Evolutionary conservation across 345 rosid genomes (phyloP).

Genomic region (Clarkia xantiana): DNA sequence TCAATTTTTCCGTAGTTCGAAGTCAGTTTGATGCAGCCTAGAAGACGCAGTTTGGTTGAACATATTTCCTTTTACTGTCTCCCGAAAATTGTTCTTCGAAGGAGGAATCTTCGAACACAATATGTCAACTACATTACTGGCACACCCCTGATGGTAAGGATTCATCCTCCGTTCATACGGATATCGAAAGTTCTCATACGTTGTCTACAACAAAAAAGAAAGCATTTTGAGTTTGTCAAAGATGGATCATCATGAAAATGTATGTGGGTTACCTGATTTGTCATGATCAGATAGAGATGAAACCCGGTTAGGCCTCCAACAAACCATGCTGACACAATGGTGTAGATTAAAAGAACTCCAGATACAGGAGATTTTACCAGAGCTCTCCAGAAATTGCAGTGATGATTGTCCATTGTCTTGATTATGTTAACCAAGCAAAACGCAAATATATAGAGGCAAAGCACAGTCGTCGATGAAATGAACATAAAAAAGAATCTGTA

Average conservation of each 20-base stretch:
- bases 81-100: conserved; percentile 47
- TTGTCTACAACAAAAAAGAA: conserved; percentile 42
- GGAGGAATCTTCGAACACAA: conserved; percentile 41
- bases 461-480: conserved; percentile 67
- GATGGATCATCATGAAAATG: not conserved
- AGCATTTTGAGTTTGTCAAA: not conserved
- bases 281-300: conserved; percentile 64
- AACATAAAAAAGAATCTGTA: conserved; percentile 96
- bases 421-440: conserved; percentile 65
- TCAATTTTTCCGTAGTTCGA: too few relatives aligned
- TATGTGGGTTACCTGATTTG: conserved; percentile 50
- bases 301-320: conserved; percentile 87
- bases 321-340: conserved; percentile 60
- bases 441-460: conserved; percentile 66
- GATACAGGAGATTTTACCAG: conserved; percentile 59
- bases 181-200: conserved; percentile 37
- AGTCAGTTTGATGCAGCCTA: too few relatives aligned
- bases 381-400: conserved; percentile 48
- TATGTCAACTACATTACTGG: conserved; percentile 23
- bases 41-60: too few relatives aligned
- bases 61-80: conserved; percentile 19
- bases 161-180: conserved; percentile 53
- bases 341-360: conserved; percentile 56
- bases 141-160: conserved; percentile 48
- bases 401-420: conserved; percentile 38